These are phyloP conservation scores for Fragaria ananassa DNA, from an alignment of 306 rosid species.

Conservation along the genomic window DNA sequence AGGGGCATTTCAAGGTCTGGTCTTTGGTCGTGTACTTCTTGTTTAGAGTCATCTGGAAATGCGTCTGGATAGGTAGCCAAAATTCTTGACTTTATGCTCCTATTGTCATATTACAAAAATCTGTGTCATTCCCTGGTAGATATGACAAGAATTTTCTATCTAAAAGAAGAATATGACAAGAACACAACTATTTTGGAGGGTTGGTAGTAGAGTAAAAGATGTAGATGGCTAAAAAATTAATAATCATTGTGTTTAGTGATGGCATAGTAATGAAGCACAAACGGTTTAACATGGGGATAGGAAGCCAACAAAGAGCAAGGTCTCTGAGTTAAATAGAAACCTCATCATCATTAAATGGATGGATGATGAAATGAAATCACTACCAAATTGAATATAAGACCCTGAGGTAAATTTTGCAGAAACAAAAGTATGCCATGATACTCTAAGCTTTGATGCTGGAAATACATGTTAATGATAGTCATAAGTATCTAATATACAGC, in stretches of 20 bases:
- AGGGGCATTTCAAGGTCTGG: constrained; percentile 87
- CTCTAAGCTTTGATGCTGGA: neutral
- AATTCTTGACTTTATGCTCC: constrained; percentile 82
- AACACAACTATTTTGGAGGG: neutral
- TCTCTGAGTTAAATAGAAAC: neutral
- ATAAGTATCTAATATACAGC: neutral
- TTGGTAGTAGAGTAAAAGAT: neutral
- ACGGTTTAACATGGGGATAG: neutral
- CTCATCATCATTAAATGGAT: neutral
- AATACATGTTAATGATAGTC: neutral
- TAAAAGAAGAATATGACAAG: neutral
- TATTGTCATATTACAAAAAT: constrained; percentile 25
- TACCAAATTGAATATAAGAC: neutral
- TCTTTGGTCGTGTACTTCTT: constrained; percentile 59
- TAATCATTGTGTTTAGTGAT: neutral
- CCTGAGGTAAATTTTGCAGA: neutral
- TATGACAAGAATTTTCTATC: neutral
- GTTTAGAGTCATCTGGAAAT: constrained; percentile 54
- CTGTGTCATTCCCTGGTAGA: neutral
- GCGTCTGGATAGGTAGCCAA: constrained; percentile 78
- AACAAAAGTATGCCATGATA: neutral
- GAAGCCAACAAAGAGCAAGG: neutral
- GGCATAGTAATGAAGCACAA: neutral
- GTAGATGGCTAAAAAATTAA: neutral
- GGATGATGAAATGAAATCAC: neutral